phyloP scores from a whole-genome alignment of 495 filamentous ascomycete species.

The Lepraria neglecta region DNA sequence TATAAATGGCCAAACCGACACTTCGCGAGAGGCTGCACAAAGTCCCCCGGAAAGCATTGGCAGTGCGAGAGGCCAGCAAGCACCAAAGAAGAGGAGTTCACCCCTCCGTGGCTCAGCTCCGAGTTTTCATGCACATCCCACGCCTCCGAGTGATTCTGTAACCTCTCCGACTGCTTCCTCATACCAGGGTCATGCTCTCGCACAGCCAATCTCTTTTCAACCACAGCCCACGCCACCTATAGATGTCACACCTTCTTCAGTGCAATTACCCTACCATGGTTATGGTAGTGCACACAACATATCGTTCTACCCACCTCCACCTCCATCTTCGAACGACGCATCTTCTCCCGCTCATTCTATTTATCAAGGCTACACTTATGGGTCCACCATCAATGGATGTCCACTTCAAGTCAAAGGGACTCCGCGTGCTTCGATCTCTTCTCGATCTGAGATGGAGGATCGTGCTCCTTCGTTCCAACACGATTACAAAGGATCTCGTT shows the following conservation, averaged over 20 bases:
- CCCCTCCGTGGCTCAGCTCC: constrained; percentile 16
- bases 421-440: neutral
- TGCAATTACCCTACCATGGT: constrained; percentile 5
- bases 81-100: neutral
- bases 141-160: constrained; percentile 8
- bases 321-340: constrained; percentile 11
- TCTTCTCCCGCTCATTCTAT: constrained; percentile 21
- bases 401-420: neutral
- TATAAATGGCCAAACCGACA: neutral
- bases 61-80: neutral
- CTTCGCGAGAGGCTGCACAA: constrained; percentile 3
- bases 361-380: constrained; percentile 21
- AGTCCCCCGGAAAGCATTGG: neutral
- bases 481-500: neutral
- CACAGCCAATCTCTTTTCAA: neutral
- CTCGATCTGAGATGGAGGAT: neutral
- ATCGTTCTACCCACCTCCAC: constrained; percentile 15
- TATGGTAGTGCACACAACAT: constrained; percentile 9
- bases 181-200: neutral
- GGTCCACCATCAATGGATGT: neutral
- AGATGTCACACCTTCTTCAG: constrained; percentile 7
- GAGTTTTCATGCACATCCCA: constrained; percentile 16
- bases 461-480: neutral
- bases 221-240: constrained; percentile 12
- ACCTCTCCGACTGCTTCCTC: constrained; percentile 15